Base-by-base conservation (phyloP, 1,139 yeast genomes). In the Hemisphaericaspora lyxosophila region DNA sequence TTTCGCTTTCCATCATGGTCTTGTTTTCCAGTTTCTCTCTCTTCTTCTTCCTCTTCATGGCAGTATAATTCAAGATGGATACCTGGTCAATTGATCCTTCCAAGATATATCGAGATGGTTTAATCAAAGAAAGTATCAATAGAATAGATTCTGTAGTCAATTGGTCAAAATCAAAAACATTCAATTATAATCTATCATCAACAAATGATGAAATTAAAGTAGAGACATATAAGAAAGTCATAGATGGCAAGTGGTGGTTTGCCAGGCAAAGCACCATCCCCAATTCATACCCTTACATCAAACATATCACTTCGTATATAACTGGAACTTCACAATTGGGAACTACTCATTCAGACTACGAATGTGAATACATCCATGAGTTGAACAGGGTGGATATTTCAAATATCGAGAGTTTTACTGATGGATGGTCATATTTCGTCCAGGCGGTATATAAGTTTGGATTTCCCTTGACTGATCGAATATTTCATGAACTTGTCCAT, bases 401-500 rank as follows among this genome's bases (percentile, higher is more conserved):
- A 26, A 19, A 39, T 25, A 25, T 39, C 9, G 42, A 44, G 9
- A 32, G 31, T 15, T 30, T 38, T 24, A 39, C 41, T 12, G 34
- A 42, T 28, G 46, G 44, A 12, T 47, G 44, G 42, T 44, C 44
- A 12, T 62, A 63, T 40, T 33, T 53, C 11, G 47, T 56, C 6
- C 48, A 46, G 48, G 66, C 77, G 17, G 66, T 62, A 41, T 80
- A 80, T 59, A 60, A 62, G 46, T 67, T 80, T 39, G 80, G 76
- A 11, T 67, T 65, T 45, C 78, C 80, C 4, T 59, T 80, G 43
- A 56, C 55, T 23, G 57, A 51, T 34, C 49, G 92, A 20, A 78
- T 77, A 36, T 82, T 84, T 65, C 73, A 79, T 45, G 80, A 80
- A 38, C 73, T 81, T 68, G 64, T 82, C 15, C 68, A 75, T 37